These are phyloP conservation scores for Sungouiella blattae DNA, from an alignment of 805 yeast species.

Conservation along the genomic window DNA sequence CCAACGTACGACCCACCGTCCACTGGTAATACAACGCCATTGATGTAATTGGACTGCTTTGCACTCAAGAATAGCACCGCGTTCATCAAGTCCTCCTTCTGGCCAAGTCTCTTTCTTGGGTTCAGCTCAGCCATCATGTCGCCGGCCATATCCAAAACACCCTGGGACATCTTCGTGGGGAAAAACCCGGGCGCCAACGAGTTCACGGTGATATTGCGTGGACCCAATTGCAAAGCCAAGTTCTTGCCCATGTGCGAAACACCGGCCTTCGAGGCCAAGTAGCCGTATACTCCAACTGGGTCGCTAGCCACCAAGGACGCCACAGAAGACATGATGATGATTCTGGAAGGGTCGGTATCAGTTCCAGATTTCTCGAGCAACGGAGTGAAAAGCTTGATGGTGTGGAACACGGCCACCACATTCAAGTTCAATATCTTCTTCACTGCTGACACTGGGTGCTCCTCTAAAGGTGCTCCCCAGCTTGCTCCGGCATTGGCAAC, in stretches of 20 bases:
- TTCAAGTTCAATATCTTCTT: slow-evolving; percentile 63
- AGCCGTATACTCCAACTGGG: slow-evolving; percentile 64
- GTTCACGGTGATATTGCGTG: slow-evolving; percentile 64
- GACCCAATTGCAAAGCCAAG: slow-evolving; percentile 65
- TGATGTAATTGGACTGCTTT: slow-evolving; percentile 56
- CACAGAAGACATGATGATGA: slow-evolving; percentile 64
- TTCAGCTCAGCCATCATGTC: slow-evolving; percentile 45
- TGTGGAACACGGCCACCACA: slow-evolving; percentile 62
- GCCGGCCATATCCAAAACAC: slow-evolving; percentile 51
- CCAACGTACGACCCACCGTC: slow-evolving; percentile 63
- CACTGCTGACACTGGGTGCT: slow-evolving; percentile 59
- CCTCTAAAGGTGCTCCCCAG: slow-evolving; percentile 66
- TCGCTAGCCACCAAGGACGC: slow-evolving; percentile 47
- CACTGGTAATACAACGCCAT: slow-evolving; percentile 63
- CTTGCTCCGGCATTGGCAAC: slow-evolving; percentile 78
- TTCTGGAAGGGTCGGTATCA: slow-evolving; percentile 57
- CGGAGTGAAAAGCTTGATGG: slow-evolving; percentile 62
- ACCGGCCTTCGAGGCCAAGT: slow-evolving; percentile 72
- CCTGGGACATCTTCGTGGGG: slow-evolving; percentile 72
- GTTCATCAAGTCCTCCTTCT: slow-evolving; percentile 54
- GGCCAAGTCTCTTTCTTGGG: slow-evolving; percentile 65
- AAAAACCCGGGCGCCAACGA: slow-evolving; percentile 74
- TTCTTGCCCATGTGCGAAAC: slow-evolving; percentile 63
- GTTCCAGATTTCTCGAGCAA: slow-evolving; percentile 51
- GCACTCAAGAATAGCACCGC: slow-evolving; percentile 52